Percentiles rank a stretch among this genome's conserved stretches.
phyloP scores from a whole-genome alignment of 768 basidiomycete species.

The Leccinum disarticulatum region DNA sequence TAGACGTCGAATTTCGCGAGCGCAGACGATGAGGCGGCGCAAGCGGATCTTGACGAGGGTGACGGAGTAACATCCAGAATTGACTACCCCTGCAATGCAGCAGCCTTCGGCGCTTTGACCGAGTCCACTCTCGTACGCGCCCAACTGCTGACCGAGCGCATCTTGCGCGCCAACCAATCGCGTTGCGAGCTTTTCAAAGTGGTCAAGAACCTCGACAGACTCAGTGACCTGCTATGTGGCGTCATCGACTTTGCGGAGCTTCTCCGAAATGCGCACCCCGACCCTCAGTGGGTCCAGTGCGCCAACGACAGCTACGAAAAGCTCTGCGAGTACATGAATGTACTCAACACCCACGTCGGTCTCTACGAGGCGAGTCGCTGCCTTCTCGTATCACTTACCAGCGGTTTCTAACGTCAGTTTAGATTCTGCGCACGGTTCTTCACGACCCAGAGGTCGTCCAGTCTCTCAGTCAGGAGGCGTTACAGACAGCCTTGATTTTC shows the following conservation, averaged over 20 bases:
- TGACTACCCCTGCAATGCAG: constrained; percentile 55
- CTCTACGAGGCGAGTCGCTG: constrained; percentile 73
- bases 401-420: constrained; percentile 19
- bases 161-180: constrained; percentile 70
- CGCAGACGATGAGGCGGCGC: no score
- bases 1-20: no score
- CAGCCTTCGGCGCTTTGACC: constrained; percentile 67
- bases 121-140: constrained; percentile 80
- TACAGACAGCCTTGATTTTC: constrained; percentile 88
- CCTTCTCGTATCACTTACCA: constrained; percentile 6
- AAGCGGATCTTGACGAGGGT: no score
- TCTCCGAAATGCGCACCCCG: constrained; percentile 91
- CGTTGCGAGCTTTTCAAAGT: constrained; percentile 76
- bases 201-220: constrained; percentile 93
- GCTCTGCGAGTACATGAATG: constrained; percentile 97
- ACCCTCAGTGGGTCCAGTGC: constrained; percentile 75
- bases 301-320: constrained; percentile 88
- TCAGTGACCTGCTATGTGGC: constrained; percentile 93
- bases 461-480: constrained; percentile 70
- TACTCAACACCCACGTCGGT: constrained; percentile 89
- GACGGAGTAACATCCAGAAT: constrained; percentile 51
- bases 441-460: constrained; percentile 64
- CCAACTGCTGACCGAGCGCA: constrained; percentile 78
- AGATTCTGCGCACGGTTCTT: constrained; percentile 74
- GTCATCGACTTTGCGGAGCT: constrained; percentile 97